phyloP scores from a whole-genome alignment of 306 rosid species.

The Astragalus membranaceus region DNA sequence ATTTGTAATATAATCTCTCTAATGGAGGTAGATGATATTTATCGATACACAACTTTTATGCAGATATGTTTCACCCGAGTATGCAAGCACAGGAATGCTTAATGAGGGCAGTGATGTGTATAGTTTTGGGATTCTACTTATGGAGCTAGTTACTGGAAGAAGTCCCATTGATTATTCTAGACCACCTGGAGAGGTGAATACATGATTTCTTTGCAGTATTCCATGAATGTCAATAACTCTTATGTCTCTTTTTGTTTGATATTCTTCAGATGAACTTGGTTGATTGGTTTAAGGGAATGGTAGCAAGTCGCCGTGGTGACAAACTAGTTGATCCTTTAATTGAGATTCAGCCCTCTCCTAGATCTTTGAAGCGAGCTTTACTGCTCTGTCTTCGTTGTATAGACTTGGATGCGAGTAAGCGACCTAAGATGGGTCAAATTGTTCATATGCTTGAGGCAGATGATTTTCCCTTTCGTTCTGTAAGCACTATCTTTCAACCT shows the following conservation, averaged over 20 bases:
- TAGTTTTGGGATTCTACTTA: constrained; percentile 87
- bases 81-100: constrained; percentile 98
- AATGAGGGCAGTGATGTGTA: constrained; percentile 94
- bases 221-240: not conserved
- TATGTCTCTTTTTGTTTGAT: constrained; percentile 9
- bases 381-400: constrained; percentile 90
- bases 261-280: constrained; percentile 86
- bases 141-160: constrained; percentile 98
- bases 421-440: constrained; percentile 99
- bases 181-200: constrained; percentile 85
- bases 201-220: constrained; percentile 13
- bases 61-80: constrained; percentile 97
- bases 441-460: constrained; percentile 98
- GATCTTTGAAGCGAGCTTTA: constrained; percentile 78
- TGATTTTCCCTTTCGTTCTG: constrained; percentile 85
- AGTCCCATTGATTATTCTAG: constrained; percentile 89
- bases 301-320: constrained; percentile 74
- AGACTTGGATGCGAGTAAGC: constrained; percentile 75
- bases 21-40: not conserved
- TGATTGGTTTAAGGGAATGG: constrained; percentile 98
- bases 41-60: constrained; percentile 9
- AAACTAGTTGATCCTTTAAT: constrained; percentile 80
- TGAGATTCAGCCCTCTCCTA: constrained; percentile 68
- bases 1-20: not conserved
- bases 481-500: constrained; percentile 24